Percentiles rank a stretch among this genome's conserved stretches.
phyloP scores from a whole-genome alignment of 192 early-diverging fungal genomes.

The Mortierella claussenii region DNA sequence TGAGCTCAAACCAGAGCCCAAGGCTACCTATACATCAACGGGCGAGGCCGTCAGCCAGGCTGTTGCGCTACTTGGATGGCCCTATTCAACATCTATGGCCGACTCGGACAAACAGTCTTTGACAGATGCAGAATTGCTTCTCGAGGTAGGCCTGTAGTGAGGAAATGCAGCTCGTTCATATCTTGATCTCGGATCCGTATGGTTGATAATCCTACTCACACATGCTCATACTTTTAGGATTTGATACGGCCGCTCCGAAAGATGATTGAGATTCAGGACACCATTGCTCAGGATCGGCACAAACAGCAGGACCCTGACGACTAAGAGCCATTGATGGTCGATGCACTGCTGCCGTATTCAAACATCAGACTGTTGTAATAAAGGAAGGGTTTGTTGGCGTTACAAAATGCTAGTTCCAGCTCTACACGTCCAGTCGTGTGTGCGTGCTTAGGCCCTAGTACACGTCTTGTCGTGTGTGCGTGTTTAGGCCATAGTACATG shows the following conservation, averaged over 20 bases:
- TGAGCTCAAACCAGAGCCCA: constrained; percentile 50
- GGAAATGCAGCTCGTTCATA: not conserved
- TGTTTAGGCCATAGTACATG: too few species aligned
- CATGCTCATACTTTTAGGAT: constrained; percentile 6
- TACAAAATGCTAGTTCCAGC: too few species aligned
- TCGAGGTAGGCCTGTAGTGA: constrained; percentile 13
- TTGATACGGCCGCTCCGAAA: constrained; percentile 36
- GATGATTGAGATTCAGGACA: constrained; percentile 49
- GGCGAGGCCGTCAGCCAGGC: constrained; percentile 52
- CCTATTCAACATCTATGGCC: not conserved
- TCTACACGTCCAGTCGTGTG: too few species aligned
- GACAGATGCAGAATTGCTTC: constrained; percentile 19
- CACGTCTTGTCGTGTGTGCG: too few species aligned
- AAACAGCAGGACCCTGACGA: too few species aligned
- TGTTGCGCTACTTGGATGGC: constrained; percentile 44
- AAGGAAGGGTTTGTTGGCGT: too few species aligned
- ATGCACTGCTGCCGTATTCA: too few species aligned
- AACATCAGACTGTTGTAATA: too few species aligned
- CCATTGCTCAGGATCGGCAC: constrained; percentile 19
- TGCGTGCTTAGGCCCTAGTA: too few species aligned
- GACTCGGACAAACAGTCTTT: not conserved
- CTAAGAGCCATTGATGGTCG: too few species aligned
- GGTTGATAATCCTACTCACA: not conserved
- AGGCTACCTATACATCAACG: constrained; percentile 42
- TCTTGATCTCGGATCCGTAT: not conserved